Evolutionary conservation across 177 flowering plant genomes (phyloP), one percentile per base, ranked within the genome.

Genomic region (Telopea speciosissima): DNA sequence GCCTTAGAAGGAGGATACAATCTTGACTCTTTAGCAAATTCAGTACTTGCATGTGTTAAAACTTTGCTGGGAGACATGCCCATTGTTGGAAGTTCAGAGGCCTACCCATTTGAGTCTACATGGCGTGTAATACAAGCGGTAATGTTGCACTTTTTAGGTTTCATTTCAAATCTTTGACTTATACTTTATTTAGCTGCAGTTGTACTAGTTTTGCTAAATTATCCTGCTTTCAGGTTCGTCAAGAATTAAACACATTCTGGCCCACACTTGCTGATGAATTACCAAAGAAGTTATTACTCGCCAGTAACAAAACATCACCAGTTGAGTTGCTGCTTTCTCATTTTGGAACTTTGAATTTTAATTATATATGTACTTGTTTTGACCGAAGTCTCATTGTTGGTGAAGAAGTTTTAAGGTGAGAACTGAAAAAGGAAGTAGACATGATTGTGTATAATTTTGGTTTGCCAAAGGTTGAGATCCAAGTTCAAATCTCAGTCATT

Each of bases 1-100:
- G 88, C 91, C 67, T 81, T 96, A 72, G 99, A 96, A 82, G 99
- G 98, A 36, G 98, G 99, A 64, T 96, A 96, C 72, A 89, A 96
- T 80, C 93, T 93, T n/a, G 73, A 79, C 22, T 90, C 98, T 54
- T 72, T 88, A 63, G 91, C 95, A 73, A 85, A 87, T 72, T 96
- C 97, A 44, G 89, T 80, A 31, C 88, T 83, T 70, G 96, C 97
- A 60, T 96, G 98, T 79, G 81, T 91, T 66, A 77, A 90, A 78
- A 86, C 85, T 49, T 81, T 96, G 81, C 82, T 93, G 54, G 90
- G 85, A 25, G 87, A 80, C 54, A 83, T 81, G 62, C 82, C 89
- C 65, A 77, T 82, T 23, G 23, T 28, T 72, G 89, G 87, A 45
- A 82, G 87, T 73, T 74, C 77, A 26, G 84, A 86, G 76, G 85